A percentile compares a stretch with the other conserved stretches of the same genome.
phyloP scores from a whole-genome alignment of 2,329 filamentous ascomycete genomes.

The Fusarium aywerte region DNA sequence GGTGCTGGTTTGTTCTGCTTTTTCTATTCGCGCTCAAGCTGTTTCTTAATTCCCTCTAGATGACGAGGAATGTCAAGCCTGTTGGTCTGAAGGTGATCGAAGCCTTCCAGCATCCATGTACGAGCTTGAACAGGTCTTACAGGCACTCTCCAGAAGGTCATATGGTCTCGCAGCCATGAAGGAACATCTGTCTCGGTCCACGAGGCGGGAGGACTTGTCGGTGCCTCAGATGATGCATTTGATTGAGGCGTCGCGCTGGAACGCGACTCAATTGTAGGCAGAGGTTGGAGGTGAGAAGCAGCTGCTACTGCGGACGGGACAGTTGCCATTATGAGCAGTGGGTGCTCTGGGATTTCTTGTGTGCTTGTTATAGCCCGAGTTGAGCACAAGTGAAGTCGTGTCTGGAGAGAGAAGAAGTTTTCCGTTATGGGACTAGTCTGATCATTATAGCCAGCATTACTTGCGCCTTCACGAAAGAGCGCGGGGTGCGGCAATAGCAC shows the following conservation, averaged over 20 bases:
- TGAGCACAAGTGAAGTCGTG: no score
- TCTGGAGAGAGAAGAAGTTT: no score
- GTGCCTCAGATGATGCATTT: background rate
- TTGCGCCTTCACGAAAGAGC: no score
- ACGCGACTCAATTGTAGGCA: background rate
- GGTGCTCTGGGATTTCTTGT: no score
- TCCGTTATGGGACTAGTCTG: no score
- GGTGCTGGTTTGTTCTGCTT: background rate
- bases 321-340: background rate
- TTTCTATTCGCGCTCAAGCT: background rate
- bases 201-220: fast-evolving
- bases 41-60: background rate
- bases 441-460: no score
- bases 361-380: no score
- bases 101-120: background rate
- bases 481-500: no score
- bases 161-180: background rate
- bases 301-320: no score
- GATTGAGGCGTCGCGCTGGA: background rate
- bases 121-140: background rate
- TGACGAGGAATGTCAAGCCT: background rate
- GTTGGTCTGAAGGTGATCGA: background rate
- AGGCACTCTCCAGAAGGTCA: background rate
- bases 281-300: background rate
- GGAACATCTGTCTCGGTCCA: background rate